A percentile compares a stretch with the other conserved stretches of the same genome.
Evolutionary conservation across 768 basidiomycete genomes (phyloP).

Genomic region (Asterophora parasitica): DNA sequence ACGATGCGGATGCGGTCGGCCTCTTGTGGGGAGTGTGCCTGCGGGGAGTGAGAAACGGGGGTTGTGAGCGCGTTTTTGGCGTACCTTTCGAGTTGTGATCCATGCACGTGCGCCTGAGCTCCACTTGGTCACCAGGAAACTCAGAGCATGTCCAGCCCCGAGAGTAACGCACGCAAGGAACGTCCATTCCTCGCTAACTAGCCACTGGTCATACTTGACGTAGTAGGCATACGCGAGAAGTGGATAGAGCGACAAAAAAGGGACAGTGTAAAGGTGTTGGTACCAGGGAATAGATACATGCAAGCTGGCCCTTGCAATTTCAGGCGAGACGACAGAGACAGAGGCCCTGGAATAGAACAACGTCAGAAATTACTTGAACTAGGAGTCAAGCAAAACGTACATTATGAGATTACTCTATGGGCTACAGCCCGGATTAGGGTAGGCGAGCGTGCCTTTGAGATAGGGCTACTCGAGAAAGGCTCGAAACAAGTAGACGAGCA

Average conservation of each 20-base stretch:
- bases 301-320: slow-evolving; percentile 63
- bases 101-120: slow-evolving; percentile 71
- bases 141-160: slow-evolving; percentile 84
- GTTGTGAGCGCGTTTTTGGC: neutral
- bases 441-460: neutral
- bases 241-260: slow-evolving; percentile 79
- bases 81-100: slow-evolving; percentile 74
- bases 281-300: slow-evolving; percentile 66
- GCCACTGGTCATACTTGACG: slow-evolving; percentile 84
- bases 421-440: slow-evolving; percentile 4
- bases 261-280: slow-evolving; percentile 67
- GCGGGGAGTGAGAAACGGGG: slow-evolving; percentile 13
- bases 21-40: slow-evolving; percentile 61
- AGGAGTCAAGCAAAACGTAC: slow-evolving; percentile 3
- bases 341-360: slow-evolving; percentile 30
- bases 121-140: slow-evolving; percentile 91
- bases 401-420: slow-evolving; percentile 15
- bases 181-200: slow-evolving; percentile 95
- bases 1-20: slow-evolving; percentile 82
- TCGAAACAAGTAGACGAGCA: too few relatives aligned
- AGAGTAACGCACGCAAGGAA: slow-evolving; percentile 87
- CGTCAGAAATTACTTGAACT: neutral
- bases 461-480: neutral
- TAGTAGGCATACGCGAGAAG: slow-evolving; percentile 89
- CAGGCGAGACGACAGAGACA: slow-evolving; percentile 56